Conservation (phyloP, 176 grass and related monocot genomes). For the Canna indica region DNA sequence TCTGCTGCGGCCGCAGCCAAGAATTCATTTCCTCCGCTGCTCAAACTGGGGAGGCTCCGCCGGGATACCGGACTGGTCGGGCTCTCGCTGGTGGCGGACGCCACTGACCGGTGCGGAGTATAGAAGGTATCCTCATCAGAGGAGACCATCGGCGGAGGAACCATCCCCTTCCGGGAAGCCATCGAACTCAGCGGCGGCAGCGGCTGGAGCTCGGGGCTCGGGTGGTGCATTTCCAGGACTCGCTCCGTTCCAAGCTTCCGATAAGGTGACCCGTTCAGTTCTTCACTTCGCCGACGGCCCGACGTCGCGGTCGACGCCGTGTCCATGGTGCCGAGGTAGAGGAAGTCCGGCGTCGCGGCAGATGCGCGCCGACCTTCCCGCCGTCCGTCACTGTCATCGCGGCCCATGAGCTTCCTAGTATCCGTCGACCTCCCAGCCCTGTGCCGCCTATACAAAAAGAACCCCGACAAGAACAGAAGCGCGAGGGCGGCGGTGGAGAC, state of each 20-base stretch:
- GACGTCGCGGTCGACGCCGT: constrained; percentile 35
- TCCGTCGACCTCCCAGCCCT: constrained; percentile 24
- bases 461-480: constrained; percentile 19
- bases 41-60: constrained; percentile 72
- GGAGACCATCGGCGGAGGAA: constrained; percentile 17
- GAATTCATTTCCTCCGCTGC: constrained; percentile 40
- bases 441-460: constrained; percentile 17
- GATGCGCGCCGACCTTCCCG: constrained; percentile 5
- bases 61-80: constrained; percentile 66
- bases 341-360: constrained; percentile 39
- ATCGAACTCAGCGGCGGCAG: constrained; percentile 48
- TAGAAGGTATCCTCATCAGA: constrained; percentile 86
- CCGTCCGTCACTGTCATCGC: constrained; percentile 17
- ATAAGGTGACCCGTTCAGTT: constrained; percentile 70
- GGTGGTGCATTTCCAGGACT: constrained; percentile 44
- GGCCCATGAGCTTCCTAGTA: constrained; percentile 53
- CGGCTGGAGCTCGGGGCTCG: constrained; percentile 76
- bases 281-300: constrained; percentile 28
- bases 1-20: constrained; percentile 25
- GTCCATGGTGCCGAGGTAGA: constrained; percentile 75
- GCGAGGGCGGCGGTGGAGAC: constrained; percentile 36
- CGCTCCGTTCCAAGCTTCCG: constrained; percentile 62
- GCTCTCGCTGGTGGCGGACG: constrained; percentile 41
- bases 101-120: constrained; percentile 49
- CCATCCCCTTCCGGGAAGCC: not conserved